Percentiles rank a stretch among this genome's conserved stretches.
phyloP scores from a whole-genome alignment of 192 early-diverging fungal genomes.

The Coemansia sp. region DNA sequence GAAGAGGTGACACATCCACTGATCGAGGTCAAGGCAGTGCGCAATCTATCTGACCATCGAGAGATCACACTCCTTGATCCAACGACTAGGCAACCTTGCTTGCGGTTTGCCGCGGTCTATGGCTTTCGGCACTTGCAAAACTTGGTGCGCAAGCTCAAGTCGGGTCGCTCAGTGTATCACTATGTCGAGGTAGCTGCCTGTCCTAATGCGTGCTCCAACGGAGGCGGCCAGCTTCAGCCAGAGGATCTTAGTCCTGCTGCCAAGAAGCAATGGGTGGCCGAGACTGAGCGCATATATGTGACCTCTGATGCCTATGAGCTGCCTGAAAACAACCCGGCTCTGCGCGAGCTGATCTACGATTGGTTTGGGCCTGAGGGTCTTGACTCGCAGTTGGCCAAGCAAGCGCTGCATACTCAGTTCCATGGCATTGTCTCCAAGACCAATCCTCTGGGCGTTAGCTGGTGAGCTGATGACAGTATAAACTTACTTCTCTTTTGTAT shows the following conservation, averaged over 20 bases:
- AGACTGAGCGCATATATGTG: conserved; percentile 71
- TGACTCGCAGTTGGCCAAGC: conserved; percentile 62
- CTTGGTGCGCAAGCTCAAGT: conserved; percentile 94
- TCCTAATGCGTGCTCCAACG: conserved; percentile 96
- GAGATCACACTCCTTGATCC: conserved; percentile 67
- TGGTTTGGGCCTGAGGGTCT: conserved; percentile 75
- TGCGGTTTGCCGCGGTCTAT: conserved; percentile 88
- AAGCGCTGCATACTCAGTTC: conserved; percentile 83
- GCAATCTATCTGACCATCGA: conserved; percentile 79
- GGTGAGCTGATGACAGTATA: conserved; percentile 77
- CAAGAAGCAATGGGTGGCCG: conserved; percentile 76
- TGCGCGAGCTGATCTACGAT: conserved; percentile 69
- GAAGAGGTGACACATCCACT: conserved; percentile 47
- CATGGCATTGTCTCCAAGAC: conserved; percentile 77
- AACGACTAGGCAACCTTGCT: conserved; percentile 55
- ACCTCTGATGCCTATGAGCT: conserved; percentile 60
- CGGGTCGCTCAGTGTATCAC: conserved; percentile 75
- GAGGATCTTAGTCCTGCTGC: conserved; percentile 50
- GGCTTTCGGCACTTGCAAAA: conserved; percentile 99
- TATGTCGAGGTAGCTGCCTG: conserved; percentile 99
- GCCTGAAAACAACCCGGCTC: conserved; percentile 69
- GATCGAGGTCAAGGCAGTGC: conserved; percentile 70
- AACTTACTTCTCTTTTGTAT: background rate
- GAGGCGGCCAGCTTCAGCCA: conserved; percentile 91
- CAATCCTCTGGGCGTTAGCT: conserved; percentile 82